phyloP scores from a whole-genome alignment of 768 basidiomycete species.

The Lentinula detonsa region DNA sequence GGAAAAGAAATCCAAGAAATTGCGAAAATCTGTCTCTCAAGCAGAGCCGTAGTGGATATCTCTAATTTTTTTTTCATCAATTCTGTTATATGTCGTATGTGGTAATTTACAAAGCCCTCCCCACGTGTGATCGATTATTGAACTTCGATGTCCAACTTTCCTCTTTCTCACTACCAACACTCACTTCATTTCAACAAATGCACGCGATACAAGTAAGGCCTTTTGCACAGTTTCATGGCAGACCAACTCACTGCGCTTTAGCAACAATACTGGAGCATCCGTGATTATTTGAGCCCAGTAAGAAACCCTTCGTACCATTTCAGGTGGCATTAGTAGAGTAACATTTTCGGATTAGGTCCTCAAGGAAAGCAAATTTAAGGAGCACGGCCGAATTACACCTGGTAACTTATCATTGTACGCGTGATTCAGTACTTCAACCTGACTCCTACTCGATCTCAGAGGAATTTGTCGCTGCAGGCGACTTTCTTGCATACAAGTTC shows the following conservation, averaged over 20 bases:
- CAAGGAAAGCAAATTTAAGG: conserved; percentile 98
- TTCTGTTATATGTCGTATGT: background rate
- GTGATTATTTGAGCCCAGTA: conserved; percentile 91
- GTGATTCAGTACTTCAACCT: conserved; percentile 10
- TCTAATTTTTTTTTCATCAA: background rate
- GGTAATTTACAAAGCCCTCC: background rate
- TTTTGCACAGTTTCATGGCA: background rate
- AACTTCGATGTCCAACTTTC: background rate
- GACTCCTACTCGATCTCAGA: conserved; percentile 38
- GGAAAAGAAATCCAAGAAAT: conserved; percentile 14
- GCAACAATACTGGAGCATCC: conserved; percentile 91
- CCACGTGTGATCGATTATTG: background rate
- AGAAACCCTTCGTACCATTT: conserved; percentile 20
- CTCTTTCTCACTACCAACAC: background rate
- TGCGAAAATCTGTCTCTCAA: background rate
- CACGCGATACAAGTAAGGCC: conserved; percentile 10
- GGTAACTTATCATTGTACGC: conserved; percentile 39
- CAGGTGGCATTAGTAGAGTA: background rate
- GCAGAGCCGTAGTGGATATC: background rate
- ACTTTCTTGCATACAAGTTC: conserved; percentile 97
- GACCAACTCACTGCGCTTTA: conserved; percentile 22
- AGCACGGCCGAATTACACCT: conserved; percentile 93
- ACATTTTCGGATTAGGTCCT: conserved; percentile 57
- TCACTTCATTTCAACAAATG: background rate
- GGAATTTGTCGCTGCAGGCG: conserved; percentile 97